Percentiles rank a stretch among this genome's conserved stretches.
phyloP scores from a whole-genome alignment of 1,284 basidiomycete genomes.

The Wolfiporia cocos region DNA sequence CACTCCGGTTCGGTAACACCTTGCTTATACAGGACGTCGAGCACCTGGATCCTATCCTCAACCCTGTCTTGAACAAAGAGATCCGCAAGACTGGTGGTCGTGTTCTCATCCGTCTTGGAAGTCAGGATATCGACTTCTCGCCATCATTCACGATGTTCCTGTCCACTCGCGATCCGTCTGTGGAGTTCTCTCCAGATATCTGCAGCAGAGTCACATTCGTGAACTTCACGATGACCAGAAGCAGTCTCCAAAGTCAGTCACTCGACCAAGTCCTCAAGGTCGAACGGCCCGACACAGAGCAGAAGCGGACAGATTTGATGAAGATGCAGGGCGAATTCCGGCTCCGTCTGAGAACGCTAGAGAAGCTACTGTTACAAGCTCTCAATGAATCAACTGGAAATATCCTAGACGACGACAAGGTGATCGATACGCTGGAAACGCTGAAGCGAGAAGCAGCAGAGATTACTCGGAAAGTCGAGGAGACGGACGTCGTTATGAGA shows the following conservation, averaged over 20 bases:
- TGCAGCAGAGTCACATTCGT: conserved; percentile 99
- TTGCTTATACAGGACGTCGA: conserved; percentile 98
- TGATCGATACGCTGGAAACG: conserved; percentile 95
- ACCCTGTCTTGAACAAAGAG: conserved; percentile 97
- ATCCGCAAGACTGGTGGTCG: conserved; percentile 94
- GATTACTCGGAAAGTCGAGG: conserved; percentile 94
- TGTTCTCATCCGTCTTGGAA: conserved; percentile 96
- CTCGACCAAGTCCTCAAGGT: conserved; percentile 96
- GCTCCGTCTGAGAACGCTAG: conserved; percentile 86
- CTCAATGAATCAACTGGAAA: conserved; percentile 97
- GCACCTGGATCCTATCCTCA: conserved; percentile 95
- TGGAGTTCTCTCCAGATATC: conserved; percentile 97
- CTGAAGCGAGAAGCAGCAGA: conserved; percentile 97
- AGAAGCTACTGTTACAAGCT: conserved; percentile 91
- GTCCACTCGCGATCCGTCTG: conserved; percentile 93
- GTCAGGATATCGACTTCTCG: conserved; percentile 98
- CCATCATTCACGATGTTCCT: conserved; percentile 99
- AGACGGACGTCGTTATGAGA: conserved; percentile 93
- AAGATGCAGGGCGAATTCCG: conserved; percentile 99
- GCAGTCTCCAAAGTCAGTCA: conserved; percentile 97
- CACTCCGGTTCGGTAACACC: conserved; percentile 98
- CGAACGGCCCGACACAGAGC: conserved; percentile 95
- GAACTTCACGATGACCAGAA: conserved; percentile 99
- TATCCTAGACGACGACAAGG: conserved; percentile 98
- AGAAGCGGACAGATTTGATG: conserved; percentile 96